Percentiles rank a stretch among this genome's conserved stretches.
phyloP scores from a whole-genome alignment of 176 grass and related monocot genomes.

The Oryza officinalis region DNA sequence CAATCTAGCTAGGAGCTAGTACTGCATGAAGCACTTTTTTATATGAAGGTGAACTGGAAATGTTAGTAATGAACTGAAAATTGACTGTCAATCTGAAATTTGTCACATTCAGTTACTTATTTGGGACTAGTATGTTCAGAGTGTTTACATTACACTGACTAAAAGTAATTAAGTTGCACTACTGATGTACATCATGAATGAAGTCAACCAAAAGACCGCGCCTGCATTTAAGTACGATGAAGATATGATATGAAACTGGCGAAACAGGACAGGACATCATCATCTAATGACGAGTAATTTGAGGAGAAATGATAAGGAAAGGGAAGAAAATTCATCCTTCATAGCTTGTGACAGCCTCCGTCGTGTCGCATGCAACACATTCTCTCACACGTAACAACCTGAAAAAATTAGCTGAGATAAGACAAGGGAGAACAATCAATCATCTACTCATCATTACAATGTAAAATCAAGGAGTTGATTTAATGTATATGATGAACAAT shows the following conservation, averaged over 20 bases:
- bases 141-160: not conserved
- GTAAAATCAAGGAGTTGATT: no score
- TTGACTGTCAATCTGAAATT: not conserved
- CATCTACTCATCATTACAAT: no score
- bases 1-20: not conserved
- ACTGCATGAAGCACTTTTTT: no score
- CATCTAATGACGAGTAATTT: not conserved
- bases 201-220: not conserved
- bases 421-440: not conserved
- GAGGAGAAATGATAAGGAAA: not conserved
- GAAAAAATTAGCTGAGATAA: not conserved
- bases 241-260: not conserved
- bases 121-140: no score
- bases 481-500: no score
- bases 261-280: not conserved
- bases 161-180: not conserved
- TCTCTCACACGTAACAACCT: slow-evolving; percentile 3
- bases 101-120: no score
- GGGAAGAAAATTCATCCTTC: not conserved
- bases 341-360: not conserved
- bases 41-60: not conserved
- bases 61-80: not conserved
- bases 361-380: not conserved
- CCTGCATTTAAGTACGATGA: not conserved
- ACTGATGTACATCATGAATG: not conserved